phyloP scores from a whole-genome alignment of 108 stramenopile genomes.

The Cyclotella baltica region DNA sequence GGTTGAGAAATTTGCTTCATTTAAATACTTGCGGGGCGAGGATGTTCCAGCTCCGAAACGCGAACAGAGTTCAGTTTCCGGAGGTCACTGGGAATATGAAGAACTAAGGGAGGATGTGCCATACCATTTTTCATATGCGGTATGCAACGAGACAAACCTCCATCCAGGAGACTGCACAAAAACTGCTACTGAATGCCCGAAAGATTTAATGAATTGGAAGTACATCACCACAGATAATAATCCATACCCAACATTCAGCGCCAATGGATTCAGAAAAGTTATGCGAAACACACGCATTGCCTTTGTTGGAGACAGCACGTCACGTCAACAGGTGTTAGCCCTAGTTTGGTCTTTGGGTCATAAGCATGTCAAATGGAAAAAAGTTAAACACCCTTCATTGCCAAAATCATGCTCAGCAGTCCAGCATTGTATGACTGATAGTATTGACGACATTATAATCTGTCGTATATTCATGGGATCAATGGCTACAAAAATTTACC shows the following conservation, averaged over 20 bases:
- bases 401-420: neutral
- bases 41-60: no score
- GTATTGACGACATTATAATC: conserved; percentile 10
- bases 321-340: conserved; percentile 25
- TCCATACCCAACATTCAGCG: conserved; percentile 27
- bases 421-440: conserved; percentile 10
- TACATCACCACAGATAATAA: neutral
- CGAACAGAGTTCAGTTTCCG: no score
- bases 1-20: no score
- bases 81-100: conserved; percentile 2
- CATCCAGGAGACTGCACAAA: neutral
- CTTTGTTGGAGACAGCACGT: conserved; percentile 26
- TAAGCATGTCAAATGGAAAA: conserved; percentile 11
- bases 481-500: conserved; percentile 25
- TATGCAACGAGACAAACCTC: neutral
- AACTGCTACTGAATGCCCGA: neutral
- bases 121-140: neutral
- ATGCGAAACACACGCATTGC: conserved; percentile 26
- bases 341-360: conserved; percentile 33
- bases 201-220: conserved; percentile 1
- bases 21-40: no score
- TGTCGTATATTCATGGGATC: conserved; percentile 19
- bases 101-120: neutral
- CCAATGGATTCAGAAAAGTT: conserved; percentile 10
- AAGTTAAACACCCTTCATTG: neutral